These are phyloP conservation scores for Suhomyces sp. DNA, from an alignment of 805 yeast genomes.

Conservation along the genomic window DNA sequence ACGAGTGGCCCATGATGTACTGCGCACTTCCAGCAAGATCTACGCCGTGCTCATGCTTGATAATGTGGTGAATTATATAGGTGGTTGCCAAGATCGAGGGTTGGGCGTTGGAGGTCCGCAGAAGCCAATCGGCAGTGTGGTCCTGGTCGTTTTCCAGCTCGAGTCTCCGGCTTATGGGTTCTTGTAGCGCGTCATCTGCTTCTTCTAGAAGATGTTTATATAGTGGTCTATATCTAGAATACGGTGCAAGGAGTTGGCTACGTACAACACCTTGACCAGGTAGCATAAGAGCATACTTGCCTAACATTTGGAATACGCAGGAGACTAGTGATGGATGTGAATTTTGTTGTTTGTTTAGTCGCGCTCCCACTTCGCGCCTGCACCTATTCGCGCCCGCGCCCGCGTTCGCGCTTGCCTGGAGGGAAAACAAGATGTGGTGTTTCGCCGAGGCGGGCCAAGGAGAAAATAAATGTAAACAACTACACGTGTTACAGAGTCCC, in stretches of 20 bases:
- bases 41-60: conserved; percentile 16
- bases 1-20: conserved; percentile 45
- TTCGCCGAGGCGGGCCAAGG: background rate
- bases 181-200: conserved; percentile 21
- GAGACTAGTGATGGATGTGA: background rate
- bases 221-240: conserved; percentile 7
- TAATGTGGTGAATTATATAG: conserved; percentile 22
- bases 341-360: background rate
- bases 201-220: conserved; percentile 12
- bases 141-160: background rate
- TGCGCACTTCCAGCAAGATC: conserved; percentile 13
- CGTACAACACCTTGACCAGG: conserved; percentile 35
- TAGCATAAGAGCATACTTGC: conserved; percentile 26
- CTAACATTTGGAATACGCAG: background rate
- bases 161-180: conserved; percentile 14
- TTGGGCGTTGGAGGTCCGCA: conserved; percentile 47
- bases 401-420: background rate
- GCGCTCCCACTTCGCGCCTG: background rate
- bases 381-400: background rate
- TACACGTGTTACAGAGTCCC: background rate
- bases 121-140: conserved; percentile 18
- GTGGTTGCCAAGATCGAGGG: conserved; percentile 50
- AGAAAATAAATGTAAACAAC: background rate
- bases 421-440: background rate
- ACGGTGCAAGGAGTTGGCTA: conserved; percentile 21